Percentiles rank a stretch among this genome's conserved stretches.
phyloP scores from a whole-genome alignment of 768 basidiomycete genomes.

The Hypsizygus marmoreus region DNA sequence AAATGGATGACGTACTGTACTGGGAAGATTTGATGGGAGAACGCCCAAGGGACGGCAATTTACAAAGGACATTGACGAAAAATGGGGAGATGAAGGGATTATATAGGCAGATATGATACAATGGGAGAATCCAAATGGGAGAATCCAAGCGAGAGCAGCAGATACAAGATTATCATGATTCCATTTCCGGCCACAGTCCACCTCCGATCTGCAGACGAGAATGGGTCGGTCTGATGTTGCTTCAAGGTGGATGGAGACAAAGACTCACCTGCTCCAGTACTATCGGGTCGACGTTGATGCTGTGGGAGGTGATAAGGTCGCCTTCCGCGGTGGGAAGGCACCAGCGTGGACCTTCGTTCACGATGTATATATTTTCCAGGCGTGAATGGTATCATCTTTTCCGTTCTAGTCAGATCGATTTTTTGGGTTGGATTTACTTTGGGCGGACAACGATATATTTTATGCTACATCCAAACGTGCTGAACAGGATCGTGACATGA shows the following conservation, averaged over 20 bases:
- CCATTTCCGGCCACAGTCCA: conserved; percentile 5
- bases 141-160: background rate
- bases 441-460: too few species aligned
- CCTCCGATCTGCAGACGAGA: conserved; percentile 16
- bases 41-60: too few species aligned
- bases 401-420: background rate
- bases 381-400: too few species aligned
- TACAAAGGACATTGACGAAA: too few species aligned
- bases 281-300: conserved; percentile 36
- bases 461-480: too few species aligned
- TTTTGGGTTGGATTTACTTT: too few species aligned
- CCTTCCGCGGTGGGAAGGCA: conserved; percentile 41
- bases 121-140: too few species aligned
- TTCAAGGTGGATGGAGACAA: background rate
- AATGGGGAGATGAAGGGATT: conserved; percentile 1
- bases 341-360: conserved; percentile 54
- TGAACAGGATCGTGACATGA: too few species aligned
- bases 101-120: conserved; percentile 15
- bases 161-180: conserved; percentile 9
- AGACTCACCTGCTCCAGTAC: conserved; percentile 24
- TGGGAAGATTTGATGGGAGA: too few species aligned
- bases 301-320: conserved; percentile 18
- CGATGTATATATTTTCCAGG: conserved; percentile 33
- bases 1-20: too few species aligned
- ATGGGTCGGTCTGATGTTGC: background rate